These are phyloP conservation scores for Coemansia sp. DNA, from an alignment of 192 early-diverging fungal species.

Conservation along the genomic window DNA sequence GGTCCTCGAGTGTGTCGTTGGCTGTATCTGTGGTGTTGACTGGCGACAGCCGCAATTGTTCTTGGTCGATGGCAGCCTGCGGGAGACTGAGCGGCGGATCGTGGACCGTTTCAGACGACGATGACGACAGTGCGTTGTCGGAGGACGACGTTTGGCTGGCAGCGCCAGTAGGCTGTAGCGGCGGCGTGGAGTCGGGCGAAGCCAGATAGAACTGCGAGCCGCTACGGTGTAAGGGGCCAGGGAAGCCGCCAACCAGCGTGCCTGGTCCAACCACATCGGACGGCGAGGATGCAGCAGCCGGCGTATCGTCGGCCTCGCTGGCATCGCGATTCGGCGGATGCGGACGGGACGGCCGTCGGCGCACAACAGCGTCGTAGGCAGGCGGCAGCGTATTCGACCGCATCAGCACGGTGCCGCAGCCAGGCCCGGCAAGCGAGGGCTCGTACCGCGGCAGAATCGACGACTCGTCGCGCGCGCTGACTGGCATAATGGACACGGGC, in stretches of 20 bases:
- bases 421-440: conserved; percentile 22
- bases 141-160: neutral
- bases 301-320: conserved; percentile 2
- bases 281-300: neutral
- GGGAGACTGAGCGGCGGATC: neutral
- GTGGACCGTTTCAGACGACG: neutral
- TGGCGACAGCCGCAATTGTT: neutral
- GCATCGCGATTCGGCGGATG: neutral
- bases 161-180: neutral
- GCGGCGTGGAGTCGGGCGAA: conserved; percentile 36
- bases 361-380: conserved; percentile 26
- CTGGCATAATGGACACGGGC: conserved; percentile 53
- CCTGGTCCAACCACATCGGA: conserved; percentile 12
- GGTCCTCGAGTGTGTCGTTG: neutral
- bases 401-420: conserved; percentile 31
- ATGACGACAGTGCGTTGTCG: neutral
- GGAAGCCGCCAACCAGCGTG: conserved; percentile 35
- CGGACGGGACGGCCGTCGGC: neutral
- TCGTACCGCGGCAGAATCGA: conserved; percentile 49
- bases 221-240: conserved; percentile 24
- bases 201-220: conserved; percentile 48
- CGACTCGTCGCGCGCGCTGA: conserved; percentile 43
- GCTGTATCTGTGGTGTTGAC: conserved; percentile 1
- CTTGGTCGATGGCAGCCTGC: neutral
- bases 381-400: conserved; percentile 45